Conservation (phyloP, 1,139 yeast species). For the Candida albicans region DNA sequence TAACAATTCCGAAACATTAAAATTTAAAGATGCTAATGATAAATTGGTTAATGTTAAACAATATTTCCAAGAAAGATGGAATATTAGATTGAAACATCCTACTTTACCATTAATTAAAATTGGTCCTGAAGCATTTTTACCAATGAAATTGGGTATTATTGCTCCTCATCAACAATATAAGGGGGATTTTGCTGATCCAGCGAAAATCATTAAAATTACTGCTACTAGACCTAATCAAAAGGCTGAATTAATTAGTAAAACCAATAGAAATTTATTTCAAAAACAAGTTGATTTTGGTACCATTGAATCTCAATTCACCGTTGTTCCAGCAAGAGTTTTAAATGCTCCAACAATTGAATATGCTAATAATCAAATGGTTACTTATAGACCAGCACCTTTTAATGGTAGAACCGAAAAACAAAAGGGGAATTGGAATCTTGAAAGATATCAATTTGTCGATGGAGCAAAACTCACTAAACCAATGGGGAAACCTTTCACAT, state of each 20-base stretch:
- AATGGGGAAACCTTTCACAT: constrained; percentile 5
- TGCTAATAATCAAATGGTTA: constrained; percentile 8
- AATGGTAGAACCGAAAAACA: constrained; percentile 14
- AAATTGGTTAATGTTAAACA: constrained; percentile 9
- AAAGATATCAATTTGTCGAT: constrained; percentile 10
- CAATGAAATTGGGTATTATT: constrained; percentile 15
- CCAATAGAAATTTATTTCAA: constrained; percentile 8
- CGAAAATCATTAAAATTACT: constrained; percentile 12
- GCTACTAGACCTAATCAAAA: constrained; percentile 13
- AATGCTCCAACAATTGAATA: constrained; percentile 15
- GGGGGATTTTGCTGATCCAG: constrained; percentile 15
- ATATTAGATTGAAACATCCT: constrained; percentile 11
- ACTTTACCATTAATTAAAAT: constrained; percentile 14
- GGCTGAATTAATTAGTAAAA: constrained; percentile 11
- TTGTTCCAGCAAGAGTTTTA: constrained; percentile 15
- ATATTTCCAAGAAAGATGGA: constrained; percentile 13
- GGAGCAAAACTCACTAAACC: constrained; percentile 6
- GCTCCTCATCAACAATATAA: constrained; percentile 14
- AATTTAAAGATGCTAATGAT: constrained; percentile 12
- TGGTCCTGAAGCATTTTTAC: constrained; percentile 13
- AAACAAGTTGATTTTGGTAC: constrained; percentile 12
- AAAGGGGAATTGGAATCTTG: constrained; percentile 17
- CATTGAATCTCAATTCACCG: constrained; percentile 11
- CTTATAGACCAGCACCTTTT: constrained; percentile 7
- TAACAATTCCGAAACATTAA: constrained; percentile 10